A percentile compares a stretch with the other conserved stretches of the same genome.
Conservation (phyloP, 306 rosid species). For the Acacia melanoxylon region DNA sequence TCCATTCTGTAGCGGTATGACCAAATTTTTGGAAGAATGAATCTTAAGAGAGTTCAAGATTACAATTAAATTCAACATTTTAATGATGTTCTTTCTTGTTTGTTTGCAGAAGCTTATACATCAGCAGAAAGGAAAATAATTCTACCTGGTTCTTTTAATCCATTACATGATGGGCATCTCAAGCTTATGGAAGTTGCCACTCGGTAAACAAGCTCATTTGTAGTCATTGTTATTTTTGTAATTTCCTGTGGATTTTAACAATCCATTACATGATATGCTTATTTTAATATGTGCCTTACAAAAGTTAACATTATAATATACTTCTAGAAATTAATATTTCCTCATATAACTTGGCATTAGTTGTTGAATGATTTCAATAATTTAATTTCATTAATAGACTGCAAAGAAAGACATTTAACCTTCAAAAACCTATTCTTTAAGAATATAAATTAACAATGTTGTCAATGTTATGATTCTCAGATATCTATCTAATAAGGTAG, state of each 20-base stretch:
- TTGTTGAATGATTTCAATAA: background rate
- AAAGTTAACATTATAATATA: background rate
- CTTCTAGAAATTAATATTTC: conserved; percentile 3
- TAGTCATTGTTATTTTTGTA: background rate
- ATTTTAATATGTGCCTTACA: conserved; percentile 14
- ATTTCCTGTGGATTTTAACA: conserved; percentile 6
- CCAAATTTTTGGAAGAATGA: conserved; percentile 20
- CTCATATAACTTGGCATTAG: conserved; percentile 3
- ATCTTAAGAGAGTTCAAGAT: background rate
- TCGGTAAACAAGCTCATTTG: conserved; percentile 47
- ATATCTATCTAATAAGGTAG: background rate
- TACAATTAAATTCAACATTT: background rate
- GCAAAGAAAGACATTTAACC: conserved; percentile 8
- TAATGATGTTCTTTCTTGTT: conserved; percentile 16
- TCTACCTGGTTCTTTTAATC: conserved; percentile 89
- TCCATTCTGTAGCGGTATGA: conserved; percentile 75
- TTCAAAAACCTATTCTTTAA: background rate
- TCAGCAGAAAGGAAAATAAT: conserved; percentile 75
- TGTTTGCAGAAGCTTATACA: conserved; percentile 40
- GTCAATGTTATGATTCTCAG: background rate
- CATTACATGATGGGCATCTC: conserved; percentile 86
- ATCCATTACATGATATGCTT: conserved; percentile 15
- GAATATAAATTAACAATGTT: background rate
- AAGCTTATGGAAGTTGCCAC: conserved; percentile 87
- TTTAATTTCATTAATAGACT: background rate